Base-by-base conservation (phyloP, 2,329 filamentous ascomycete genomes). In the Phialemoniopsis sp. region DNA sequence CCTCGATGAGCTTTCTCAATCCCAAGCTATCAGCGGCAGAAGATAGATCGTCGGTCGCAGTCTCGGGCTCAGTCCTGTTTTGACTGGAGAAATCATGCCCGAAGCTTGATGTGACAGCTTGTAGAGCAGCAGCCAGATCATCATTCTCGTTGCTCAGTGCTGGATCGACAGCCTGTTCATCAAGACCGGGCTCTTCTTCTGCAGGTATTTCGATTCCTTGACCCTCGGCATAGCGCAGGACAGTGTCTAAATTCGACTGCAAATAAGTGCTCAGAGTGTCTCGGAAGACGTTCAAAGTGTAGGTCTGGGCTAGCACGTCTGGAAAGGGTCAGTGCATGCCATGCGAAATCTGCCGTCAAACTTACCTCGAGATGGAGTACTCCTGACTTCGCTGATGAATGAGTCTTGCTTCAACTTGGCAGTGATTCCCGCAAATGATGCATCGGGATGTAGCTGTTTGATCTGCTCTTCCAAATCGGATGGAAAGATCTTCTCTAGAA, bases 401-500 rank as follows among this genome's bases (percentile, higher is more conserved):
- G 53, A 53, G 32, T 57, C 52, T 39, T 66, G 62, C 18, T 26
- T 26, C 21, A 26, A 26, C 10, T 26, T 26, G 21, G 21, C 21
- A 26, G 21, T 26, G 21, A 26, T 26, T 6, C 21, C 21, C 21
- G 21, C 21, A 26, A 52, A 18, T 1, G 48, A 39, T 4, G 32
- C 19, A 10, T 78, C 59, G 2, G 50, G 49, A 38, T 52, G 57
- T 28, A 54, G 61, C 53, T 46, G 61, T 46, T 43, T 64, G 34
- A 75, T 49, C 33, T 63, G 61, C 10, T 68, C 66, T 18, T 83
- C 70, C 3, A 86, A 58, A 5, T 83, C 66, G 8, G 71, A 63
- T 7, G 73, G 67, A 29, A 87, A 68, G 4, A 78, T 67, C 38
- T 79, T 72, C 10, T 72, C 70, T 13, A 83, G 55, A 14, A 72